Evolutionary conservation across 306 rosid species (phyloP).

Genomic region (Cotoneaster glaucophyllus): DNA sequence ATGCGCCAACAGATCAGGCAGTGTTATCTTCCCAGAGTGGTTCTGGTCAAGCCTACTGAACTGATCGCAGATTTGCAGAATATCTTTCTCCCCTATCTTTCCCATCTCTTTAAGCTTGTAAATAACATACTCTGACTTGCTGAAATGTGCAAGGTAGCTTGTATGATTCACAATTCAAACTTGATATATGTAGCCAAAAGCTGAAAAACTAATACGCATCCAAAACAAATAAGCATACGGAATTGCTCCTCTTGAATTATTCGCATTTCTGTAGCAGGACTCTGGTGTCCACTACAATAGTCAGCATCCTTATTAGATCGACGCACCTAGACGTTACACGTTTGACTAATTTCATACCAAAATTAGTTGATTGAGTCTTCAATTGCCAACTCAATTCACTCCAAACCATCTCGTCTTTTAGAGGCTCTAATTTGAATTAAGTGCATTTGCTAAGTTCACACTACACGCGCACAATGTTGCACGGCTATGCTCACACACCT

Average conservation of each 20-base stretch:
- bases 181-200: background rate
- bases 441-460: no score
- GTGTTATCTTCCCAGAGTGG: constrained; percentile 75
- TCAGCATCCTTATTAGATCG: background rate
- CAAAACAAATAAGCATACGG: background rate
- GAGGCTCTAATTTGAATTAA: background rate
- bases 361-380: background rate
- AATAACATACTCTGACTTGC: constrained; percentile 73
- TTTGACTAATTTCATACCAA: background rate
- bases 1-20: constrained; percentile 46
- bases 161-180: background rate
- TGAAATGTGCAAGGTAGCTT: constrained; percentile 20
- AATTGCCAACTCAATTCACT: background rate
- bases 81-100: constrained; percentile 62
- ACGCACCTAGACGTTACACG: background rate
- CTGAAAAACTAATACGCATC: background rate
- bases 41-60: constrained; percentile 61
- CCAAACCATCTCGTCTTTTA: background rate
- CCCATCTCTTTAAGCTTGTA: constrained; percentile 94
- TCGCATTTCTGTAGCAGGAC: background rate
- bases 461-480: no score
- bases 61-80: constrained; percentile 54
- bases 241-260: background rate
- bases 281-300: background rate
- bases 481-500: no score